Conservation (phyloP, 352 stramenopile species). For the Pythium oligandrum region DNA sequence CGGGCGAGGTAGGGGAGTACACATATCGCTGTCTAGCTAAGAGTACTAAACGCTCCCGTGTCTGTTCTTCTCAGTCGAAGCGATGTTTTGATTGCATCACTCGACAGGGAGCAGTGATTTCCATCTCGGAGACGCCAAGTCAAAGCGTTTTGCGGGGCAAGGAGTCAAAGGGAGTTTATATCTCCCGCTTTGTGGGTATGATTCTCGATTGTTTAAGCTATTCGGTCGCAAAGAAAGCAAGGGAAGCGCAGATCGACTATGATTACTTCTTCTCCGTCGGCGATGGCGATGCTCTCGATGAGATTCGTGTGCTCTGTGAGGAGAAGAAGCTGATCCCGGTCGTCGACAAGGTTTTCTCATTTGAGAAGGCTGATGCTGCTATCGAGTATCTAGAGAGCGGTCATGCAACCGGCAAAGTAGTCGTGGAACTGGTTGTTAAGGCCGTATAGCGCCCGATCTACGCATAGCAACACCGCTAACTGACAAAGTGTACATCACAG, state of each 20-base stretch:
- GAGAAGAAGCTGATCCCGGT: conserved; percentile 39
- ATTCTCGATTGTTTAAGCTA: conserved; percentile 60
- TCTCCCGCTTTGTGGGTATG: conserved; percentile 42
- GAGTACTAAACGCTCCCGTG: no score
- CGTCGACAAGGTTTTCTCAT: conserved; percentile 64
- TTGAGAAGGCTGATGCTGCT: conserved; percentile 56
- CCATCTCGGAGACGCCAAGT: conserved; percentile 54
- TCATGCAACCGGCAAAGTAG: conserved; percentile 59
- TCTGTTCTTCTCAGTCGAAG: conserved; percentile 24
- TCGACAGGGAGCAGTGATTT: conserved; percentile 44
- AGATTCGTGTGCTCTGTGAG: conserved; percentile 47
- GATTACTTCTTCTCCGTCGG: conserved; percentile 47
- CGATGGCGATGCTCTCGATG: conserved; percentile 35
- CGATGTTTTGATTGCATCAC: conserved; percentile 65
- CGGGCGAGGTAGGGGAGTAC: conserved; percentile 40
- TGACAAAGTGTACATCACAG: no score
- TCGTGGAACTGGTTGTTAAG: conserved; percentile 39
- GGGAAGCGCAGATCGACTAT: conserved; percentile 46
- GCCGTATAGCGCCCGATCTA: no score
- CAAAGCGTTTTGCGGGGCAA: conserved; percentile 26
- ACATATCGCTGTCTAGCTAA: neutral
- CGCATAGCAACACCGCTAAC: no score
- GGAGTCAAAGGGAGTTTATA: conserved; percentile 25
- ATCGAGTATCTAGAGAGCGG: conserved; percentile 63
- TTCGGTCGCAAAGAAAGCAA: conserved; percentile 46